A percentile compares a stretch with the other conserved stretches of the same genome.
These are phyloP conservation scores for Sextonia rubra DNA, from an alignment of 164 flowering plant species.

Conservation along the genomic window DNA sequence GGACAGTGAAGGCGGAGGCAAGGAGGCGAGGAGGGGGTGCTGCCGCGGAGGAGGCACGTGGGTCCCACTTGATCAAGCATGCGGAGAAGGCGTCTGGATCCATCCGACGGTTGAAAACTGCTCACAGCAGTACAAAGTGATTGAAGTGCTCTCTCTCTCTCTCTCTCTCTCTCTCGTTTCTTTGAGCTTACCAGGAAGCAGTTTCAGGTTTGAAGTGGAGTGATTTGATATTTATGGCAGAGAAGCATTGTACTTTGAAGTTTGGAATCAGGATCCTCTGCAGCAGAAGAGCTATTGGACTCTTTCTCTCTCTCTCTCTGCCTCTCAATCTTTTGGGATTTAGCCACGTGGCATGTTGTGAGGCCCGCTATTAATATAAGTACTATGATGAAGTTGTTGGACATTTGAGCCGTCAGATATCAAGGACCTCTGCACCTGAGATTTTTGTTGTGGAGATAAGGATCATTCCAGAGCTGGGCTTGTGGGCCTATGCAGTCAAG, in stretches of 20 bases:
- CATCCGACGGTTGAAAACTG: slow-evolving; percentile 10
- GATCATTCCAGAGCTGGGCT: too few relatives aligned
- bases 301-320: too few relatives aligned
- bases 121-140: neutral
- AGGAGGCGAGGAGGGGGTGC: neutral
- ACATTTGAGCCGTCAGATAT: too few relatives aligned
- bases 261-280: too few relatives aligned
- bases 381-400: too few relatives aligned
- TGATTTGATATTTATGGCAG: neutral
- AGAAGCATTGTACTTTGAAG: neutral
- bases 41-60: slow-evolving; percentile 10
- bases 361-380: too few relatives aligned
- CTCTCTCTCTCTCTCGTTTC: neutral
- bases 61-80: slow-evolving; percentile 31
- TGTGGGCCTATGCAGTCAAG: too few relatives aligned
- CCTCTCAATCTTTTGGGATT: too few relatives aligned
- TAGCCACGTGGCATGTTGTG: too few relatives aligned
- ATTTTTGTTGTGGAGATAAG: too few relatives aligned
- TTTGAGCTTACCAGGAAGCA: neutral
- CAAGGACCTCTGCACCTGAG: too few relatives aligned
- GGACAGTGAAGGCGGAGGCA: neutral
- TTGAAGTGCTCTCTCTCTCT: slow-evolving; percentile 2
- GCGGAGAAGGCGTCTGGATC: slow-evolving; percentile 33
- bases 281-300: too few relatives aligned
- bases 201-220: neutral